A percentile compares a stretch with the other conserved stretches of the same genome.
Evolutionary conservation across 2,329 filamentous ascomycete species (phyloP).

Genomic region (Scytalidium sp.): DNA sequence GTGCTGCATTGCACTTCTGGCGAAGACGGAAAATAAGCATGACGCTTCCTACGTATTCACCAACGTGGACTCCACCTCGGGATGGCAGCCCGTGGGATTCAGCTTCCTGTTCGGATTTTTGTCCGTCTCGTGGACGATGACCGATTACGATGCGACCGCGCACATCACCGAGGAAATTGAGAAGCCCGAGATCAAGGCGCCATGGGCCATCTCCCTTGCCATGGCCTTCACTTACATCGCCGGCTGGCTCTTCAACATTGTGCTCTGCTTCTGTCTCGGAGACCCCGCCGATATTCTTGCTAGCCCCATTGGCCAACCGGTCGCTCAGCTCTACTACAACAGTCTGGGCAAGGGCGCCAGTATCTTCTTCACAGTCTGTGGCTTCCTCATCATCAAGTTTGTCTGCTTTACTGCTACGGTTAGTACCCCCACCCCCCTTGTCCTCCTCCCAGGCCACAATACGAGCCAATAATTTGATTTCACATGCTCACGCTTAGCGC

Average conservation of each 20-base stretch:
- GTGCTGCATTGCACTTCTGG: constrained; percentile 49
- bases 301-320: constrained; percentile 47
- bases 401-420: constrained; percentile 53
- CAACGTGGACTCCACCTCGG: constrained; percentile 45
- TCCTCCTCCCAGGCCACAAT: not conserved
- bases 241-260: constrained; percentile 56
- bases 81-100: constrained; percentile 52
- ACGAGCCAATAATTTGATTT: not conserved
- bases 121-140: constrained; percentile 59
- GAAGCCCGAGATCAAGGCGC: constrained; percentile 47
- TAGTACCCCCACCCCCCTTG: not conserved
- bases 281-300: constrained; percentile 44
- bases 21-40: constrained; percentile 48
- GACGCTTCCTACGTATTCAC: constrained; percentile 52
- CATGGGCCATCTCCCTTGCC: constrained; percentile 54
- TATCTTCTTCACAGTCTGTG: constrained; percentile 53
- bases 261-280: constrained; percentile 55
- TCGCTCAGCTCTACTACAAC: constrained; percentile 57
- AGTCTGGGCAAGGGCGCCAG: constrained; percentile 50
- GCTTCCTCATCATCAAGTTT: constrained; percentile 56
- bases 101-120: constrained; percentile 60
- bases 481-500: not conserved
- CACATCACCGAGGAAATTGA: constrained; percentile 51
- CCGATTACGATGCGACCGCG: constrained; percentile 46
- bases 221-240: constrained; percentile 53